Percentiles rank a stretch among this genome's conserved stretches.
These are phyloP conservation scores for Saturnispora serradocipensis DNA, from an alignment of 805 yeast species.

Conservation along the genomic window DNA sequence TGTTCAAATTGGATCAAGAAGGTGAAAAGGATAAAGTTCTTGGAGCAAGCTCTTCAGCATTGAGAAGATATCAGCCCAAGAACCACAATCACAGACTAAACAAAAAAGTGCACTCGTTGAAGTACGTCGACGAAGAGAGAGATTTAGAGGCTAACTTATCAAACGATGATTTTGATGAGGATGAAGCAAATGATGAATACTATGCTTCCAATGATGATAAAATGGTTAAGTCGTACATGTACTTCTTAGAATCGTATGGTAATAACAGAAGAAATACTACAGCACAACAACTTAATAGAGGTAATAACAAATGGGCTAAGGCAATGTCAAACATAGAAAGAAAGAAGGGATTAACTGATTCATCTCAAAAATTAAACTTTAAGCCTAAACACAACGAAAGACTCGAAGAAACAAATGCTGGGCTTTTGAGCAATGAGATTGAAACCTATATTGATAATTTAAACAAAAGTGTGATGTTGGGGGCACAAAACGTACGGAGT, in stretches of 20 bases:
- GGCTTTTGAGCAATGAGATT: slow-evolving; percentile 21
- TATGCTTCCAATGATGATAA: slow-evolving; percentile 61
- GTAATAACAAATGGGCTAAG: background rate
- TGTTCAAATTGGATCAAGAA: slow-evolving; percentile 70
- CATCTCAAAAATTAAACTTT: background rate
- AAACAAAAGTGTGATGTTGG: slow-evolving; percentile 29
- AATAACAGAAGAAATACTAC: slow-evolving; percentile 20
- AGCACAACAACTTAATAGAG: background rate
- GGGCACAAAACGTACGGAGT: slow-evolving; percentile 33
- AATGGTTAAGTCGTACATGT: slow-evolving; percentile 84
- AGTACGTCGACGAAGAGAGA: slow-evolving; percentile 8
- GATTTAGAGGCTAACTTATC: slow-evolving; percentile 10
- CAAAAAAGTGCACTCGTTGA: slow-evolving; percentile 15
- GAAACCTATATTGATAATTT: slow-evolving; percentile 18
- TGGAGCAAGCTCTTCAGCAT: background rate
- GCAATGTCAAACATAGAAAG: background rate
- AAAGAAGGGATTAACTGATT: background rate
- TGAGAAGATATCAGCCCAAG: slow-evolving; percentile 6
- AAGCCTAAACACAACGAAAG: slow-evolving; percentile 6
- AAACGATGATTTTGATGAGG: slow-evolving; percentile 19
- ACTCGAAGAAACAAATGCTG: slow-evolving; percentile 24
- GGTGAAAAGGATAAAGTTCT: slow-evolving; percentile 24
- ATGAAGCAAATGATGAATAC: slow-evolving; percentile 29
- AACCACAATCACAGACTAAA: slow-evolving; percentile 17
- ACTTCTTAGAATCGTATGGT: slow-evolving; percentile 80